Evolutionary conservation across 129 eudicot species (phyloP).

Genomic region (Saussurea involucrata): DNA sequence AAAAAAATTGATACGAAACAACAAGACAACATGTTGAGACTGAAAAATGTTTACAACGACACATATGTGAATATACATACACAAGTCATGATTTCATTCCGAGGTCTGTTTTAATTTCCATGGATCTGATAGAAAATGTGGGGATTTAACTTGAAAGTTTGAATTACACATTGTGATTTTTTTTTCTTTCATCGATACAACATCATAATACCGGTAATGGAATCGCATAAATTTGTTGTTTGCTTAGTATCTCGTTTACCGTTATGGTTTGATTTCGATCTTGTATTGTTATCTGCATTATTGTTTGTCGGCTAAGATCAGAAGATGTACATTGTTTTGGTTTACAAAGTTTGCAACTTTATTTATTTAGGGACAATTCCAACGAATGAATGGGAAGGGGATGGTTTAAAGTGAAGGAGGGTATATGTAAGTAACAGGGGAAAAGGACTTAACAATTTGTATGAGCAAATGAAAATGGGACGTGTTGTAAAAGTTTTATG

Average conservation of each 20-base stretch:
- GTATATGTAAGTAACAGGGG: neutral
- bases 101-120: too few relatives aligned
- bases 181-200: too few relatives aligned
- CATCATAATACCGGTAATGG: too few relatives aligned
- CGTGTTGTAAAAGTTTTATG: conserved; percentile 15
- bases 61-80: neutral
- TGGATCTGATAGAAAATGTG: neutral
- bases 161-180: neutral
- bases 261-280: neutral
- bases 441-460: conserved; percentile 28
- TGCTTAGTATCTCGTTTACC: too few relatives aligned
- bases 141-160: too few relatives aligned
- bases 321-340: neutral
- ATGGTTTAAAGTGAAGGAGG: neutral
- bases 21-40: neutral
- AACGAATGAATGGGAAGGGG: neutral
- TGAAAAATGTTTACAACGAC: neutral
- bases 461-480: neutral
- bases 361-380: neutral
- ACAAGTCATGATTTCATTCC: neutral
- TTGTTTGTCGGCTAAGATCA: neutral
- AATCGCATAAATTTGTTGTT: too few relatives aligned
- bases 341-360: neutral
- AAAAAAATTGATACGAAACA: neutral
- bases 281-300: neutral